Evolutionary conservation across 1,284 basidiomycete genomes (phyloP).

Genomic region (Boletus nobilissimus): DNA sequence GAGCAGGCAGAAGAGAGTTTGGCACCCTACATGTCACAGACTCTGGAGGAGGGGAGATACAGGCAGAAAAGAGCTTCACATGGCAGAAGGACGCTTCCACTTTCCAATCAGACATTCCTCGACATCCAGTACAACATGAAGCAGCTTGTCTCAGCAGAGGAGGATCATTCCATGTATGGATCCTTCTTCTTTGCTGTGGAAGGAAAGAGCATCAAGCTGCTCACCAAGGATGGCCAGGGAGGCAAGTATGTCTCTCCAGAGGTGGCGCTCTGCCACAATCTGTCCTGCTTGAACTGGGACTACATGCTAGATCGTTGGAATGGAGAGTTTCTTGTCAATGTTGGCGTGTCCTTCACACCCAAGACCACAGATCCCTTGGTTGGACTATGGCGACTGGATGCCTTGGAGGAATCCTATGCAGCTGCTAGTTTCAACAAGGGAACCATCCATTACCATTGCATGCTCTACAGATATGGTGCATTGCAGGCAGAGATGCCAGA

Average conservation of each 20-base stretch:
- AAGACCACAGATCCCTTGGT: background rate
- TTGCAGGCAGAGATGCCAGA: slow-evolving; percentile 27
- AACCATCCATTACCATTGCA: slow-evolving; percentile 12
- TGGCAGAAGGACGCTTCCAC: no score
- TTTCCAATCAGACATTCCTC: background rate
- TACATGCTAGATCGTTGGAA: slow-evolving; percentile 26
- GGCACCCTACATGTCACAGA: no score
- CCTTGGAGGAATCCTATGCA: slow-evolving; percentile 23
- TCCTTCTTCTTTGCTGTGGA: slow-evolving; percentile 38
- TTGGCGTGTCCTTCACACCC: slow-evolving; percentile 17
- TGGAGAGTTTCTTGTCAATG: slow-evolving; percentile 26
- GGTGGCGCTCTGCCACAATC: background rate
- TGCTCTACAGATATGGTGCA: slow-evolving; percentile 17
- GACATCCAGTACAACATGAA: slow-evolving; percentile 8
- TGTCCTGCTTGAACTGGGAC: slow-evolving; percentile 17
- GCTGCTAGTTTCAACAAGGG: slow-evolving; percentile 11
- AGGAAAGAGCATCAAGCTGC: slow-evolving; percentile 33
- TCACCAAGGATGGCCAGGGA: slow-evolving; percentile 15
- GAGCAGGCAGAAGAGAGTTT: no score
- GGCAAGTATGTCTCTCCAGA: background rate
- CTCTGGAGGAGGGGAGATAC: no score
- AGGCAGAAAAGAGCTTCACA: background rate
- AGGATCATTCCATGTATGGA: slow-evolving; percentile 17
- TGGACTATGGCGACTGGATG: slow-evolving; percentile 24
- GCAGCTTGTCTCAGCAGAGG: background rate